These are phyloP conservation scores for Podila clonocystis DNA, from an alignment of 192 early-diverging fungal species.

Conservation along the genomic window DNA sequence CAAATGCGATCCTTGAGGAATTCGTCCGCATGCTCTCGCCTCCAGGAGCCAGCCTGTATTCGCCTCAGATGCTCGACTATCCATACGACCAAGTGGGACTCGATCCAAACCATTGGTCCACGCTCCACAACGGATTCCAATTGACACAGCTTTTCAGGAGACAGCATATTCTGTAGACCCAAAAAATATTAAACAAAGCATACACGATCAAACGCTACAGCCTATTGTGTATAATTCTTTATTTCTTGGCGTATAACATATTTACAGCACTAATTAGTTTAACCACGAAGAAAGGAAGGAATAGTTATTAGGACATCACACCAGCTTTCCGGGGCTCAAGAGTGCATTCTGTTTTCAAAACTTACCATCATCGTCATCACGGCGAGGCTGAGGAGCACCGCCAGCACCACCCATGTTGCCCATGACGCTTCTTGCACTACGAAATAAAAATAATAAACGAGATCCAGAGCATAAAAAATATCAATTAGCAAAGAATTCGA, in stretches of 20 bases:
- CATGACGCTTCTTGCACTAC: slow-evolving; percentile 59
- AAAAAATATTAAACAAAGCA: slow-evolving; percentile 10
- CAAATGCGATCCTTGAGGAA: slow-evolving; percentile 55
- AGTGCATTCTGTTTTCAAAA: not conserved
- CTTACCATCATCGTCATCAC: slow-evolving; percentile 25
- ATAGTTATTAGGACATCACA: not conserved
- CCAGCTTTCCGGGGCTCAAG: not conserved
- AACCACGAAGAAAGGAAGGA: not conserved
- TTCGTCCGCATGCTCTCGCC: slow-evolving; percentile 61
- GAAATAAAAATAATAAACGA: not conserved
- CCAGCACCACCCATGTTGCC: slow-evolving; percentile 49
- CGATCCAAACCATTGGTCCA: slow-evolving; percentile 56
- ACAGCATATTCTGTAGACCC: slow-evolving; percentile 56
- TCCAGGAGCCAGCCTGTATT: slow-evolving; percentile 53
- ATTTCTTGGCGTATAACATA: not conserved
- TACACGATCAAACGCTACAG: not conserved
- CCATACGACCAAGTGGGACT: slow-evolving; percentile 62
- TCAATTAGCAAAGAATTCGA: not conserved
- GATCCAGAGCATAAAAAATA: not conserved
- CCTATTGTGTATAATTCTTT: not conserved
- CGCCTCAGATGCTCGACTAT: slow-evolving; percentile 59
- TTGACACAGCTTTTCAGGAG: slow-evolving; percentile 62
- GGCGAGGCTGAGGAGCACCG: slow-evolving; percentile 15
- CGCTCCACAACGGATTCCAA: slow-evolving; percentile 62
- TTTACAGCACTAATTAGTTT: not conserved